Base-by-base conservation (phyloP, 345 rosid species). In the Syzygium aromaticum region DNA sequence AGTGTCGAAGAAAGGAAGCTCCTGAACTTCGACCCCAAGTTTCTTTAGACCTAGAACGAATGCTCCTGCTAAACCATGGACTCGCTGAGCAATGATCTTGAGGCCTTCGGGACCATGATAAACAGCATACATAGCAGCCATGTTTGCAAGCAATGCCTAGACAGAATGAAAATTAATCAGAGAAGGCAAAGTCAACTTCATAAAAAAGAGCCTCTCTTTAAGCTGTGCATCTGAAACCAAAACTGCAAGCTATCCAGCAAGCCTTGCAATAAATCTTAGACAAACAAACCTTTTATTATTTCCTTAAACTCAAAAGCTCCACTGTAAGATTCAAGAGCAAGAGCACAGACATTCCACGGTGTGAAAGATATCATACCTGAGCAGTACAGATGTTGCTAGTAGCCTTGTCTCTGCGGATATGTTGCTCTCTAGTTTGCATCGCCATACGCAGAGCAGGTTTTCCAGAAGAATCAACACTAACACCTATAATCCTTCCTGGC, bases 331-430 rank as follows among this genome's bases (percentile, higher is more conserved):
- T 52, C 77, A 6, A 53, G 84, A 30, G 56, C 17, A 53, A 46
- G 51, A 27, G 53, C 11, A 21, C 28, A 13, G 80, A 67, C 46
- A 67, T 67, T 67, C 17, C 11, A n/a, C 30, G 64, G 46, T 43
- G 90, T 54, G 30, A 87, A 87, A 63, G 85, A 23, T 85, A 6
- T 85, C 93, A 92, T 94, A 96, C 99, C 90, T 98, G 99, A 90
- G 99, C 97, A 85, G 99, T 98, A 90, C 99, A 98, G 91, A 98
- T 98, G 95, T 98, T 98, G 93, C 99, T 96, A 84, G 99, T 96
- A 84, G 99, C 99, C 93, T 98, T 98, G 91, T 98, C 99, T 91
- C 99, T 94, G 87, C 99, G 95, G 86, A 98, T 96, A 92, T 98
- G 99, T 87, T 98, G 99, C 90, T 98, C 99, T 90, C 99, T 94